Conservation (phyloP, 768 basidiomycete species). For the Termitomyces bulborhizus region DNA sequence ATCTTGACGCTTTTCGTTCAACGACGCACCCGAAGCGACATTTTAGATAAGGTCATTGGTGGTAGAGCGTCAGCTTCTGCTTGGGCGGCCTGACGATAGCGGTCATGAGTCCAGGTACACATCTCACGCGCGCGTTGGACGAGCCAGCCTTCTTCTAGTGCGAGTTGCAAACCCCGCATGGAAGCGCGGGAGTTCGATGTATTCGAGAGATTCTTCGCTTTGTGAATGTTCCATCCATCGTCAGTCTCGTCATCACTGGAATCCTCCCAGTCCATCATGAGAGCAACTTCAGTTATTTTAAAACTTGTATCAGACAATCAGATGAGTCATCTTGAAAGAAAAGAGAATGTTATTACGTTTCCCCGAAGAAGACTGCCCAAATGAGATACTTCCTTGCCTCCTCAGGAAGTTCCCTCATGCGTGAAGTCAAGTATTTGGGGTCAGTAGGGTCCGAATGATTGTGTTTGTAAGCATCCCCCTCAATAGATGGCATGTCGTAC, state of each 20-base stretch:
- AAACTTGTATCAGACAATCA: conserved; percentile 34
- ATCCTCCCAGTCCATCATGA: conserved; percentile 72
- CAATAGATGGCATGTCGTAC: conserved; percentile 51
- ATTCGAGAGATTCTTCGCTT: conserved; percentile 38
- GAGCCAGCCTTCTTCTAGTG: conserved; percentile 69
- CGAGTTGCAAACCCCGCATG: conserved; percentile 63
- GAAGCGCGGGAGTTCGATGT: conserved; percentile 44
- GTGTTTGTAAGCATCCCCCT: conserved; percentile 46
- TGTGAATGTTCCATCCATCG: conserved; percentile 47
- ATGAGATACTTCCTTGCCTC: conserved; percentile 62
- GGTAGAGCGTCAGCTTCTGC: conserved; percentile 50
- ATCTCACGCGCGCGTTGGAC: conserved; percentile 67
- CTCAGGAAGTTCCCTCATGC: conserved; percentile 53
- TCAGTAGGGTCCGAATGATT: conserved; percentile 57
- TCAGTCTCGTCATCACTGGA: conserved; percentile 48
- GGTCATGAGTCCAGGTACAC: conserved; percentile 71
- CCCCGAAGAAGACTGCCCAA: conserved; percentile 72
- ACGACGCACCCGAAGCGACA: conserved; percentile 57
- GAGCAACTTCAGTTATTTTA: conserved; percentile 65
- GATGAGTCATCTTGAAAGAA: background rate
- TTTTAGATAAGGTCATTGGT: conserved; percentile 46
- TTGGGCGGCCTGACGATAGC: conserved; percentile 68
- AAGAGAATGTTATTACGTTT: conserved; percentile 40
- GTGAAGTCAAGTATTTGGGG: conserved; percentile 52
- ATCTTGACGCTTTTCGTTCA: background rate